These are phyloP conservation scores for Fusarium denticulatum DNA, from an alignment of 2,329 filamentous ascomycete genomes.

Conservation along the genomic window DNA sequence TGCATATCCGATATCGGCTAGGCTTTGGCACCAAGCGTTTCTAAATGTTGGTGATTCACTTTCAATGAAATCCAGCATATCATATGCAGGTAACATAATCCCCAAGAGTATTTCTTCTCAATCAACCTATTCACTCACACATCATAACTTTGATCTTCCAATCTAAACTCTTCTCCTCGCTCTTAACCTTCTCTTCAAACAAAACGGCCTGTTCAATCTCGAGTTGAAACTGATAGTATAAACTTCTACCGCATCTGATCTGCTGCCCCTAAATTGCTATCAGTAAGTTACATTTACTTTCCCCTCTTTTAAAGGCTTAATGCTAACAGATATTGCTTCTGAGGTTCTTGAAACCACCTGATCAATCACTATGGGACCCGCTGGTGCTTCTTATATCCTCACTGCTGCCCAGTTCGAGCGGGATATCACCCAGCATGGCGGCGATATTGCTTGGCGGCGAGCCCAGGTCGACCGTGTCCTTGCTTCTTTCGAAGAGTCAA, in stretches of 20 bases:
- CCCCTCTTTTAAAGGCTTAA: fast-evolving
- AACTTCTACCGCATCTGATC: not conserved
- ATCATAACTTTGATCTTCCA: not conserved
- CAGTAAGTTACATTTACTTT: not conserved
- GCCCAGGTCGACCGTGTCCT: fast-evolving
- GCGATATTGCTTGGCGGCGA: not conserved
- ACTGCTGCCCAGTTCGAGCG: not conserved
- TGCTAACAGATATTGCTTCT: fast-evolving
- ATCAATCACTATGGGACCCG: not conserved
- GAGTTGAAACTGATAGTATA: not conserved
- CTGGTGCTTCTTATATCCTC: not conserved
- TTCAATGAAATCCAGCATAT: fast-evolving
- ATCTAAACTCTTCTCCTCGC: not conserved
- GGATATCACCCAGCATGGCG: not conserved
- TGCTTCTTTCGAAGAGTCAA: not conserved
- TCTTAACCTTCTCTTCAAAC: not conserved
- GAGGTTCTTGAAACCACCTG: not conserved
- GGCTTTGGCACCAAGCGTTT: fast-evolving
- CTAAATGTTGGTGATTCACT: not conserved
- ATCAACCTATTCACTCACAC: too few relatives aligned
- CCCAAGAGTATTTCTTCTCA: too few relatives aligned
- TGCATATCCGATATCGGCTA: not conserved
- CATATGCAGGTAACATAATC: not conserved
- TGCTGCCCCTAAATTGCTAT: fast-evolving
- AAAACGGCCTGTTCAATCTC: not conserved